Conservation (phyloP, 192 early-diverging fungal species). For the Haplosporangium gracile region DNA sequence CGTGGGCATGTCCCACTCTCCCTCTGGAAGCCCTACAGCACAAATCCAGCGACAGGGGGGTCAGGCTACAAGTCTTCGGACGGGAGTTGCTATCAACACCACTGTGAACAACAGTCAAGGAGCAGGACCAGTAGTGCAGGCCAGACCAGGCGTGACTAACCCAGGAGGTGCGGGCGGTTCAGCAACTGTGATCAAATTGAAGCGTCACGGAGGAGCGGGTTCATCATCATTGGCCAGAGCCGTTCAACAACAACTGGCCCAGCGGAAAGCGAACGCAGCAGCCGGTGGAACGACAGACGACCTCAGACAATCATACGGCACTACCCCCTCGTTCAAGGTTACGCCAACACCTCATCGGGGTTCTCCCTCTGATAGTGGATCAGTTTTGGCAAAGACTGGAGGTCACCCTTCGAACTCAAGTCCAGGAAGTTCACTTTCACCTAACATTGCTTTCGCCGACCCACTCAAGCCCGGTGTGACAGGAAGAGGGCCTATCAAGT, state of each 20-base stretch:
- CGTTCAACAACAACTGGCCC: slow-evolving; percentile 66
- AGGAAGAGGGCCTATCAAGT: slow-evolving; percentile 51
- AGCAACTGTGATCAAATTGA: slow-evolving; percentile 41
- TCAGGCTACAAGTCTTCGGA: neutral
- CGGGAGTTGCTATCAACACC: neutral
- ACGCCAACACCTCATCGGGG: neutral
- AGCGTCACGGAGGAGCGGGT: slow-evolving; percentile 60
- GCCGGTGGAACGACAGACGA: slow-evolving; percentile 27
- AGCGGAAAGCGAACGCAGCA: slow-evolving; percentile 46
- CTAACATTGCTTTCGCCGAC: slow-evolving; percentile 33
- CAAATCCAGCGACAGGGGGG: slow-evolving; percentile 7
- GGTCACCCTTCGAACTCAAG: slow-evolving; percentile 13
- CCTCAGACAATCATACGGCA: slow-evolving; percentile 3
- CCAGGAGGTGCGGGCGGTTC: slow-evolving; percentile 13
- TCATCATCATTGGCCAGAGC: slow-evolving; percentile 67
- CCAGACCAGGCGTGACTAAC: slow-evolving; percentile 13
- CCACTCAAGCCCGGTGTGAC: slow-evolving; percentile 46
- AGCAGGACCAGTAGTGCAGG: slow-evolving; percentile 9
- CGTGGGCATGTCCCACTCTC: slow-evolving; percentile 4
- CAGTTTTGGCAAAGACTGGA: slow-evolving; percentile 6
- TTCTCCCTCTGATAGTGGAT: neutral
- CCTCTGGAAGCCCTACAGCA: slow-evolving; percentile 1
- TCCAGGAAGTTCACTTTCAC: slow-evolving; percentile 33
- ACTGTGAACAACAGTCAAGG: neutral
- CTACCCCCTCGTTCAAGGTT: slow-evolving; percentile 20